These are phyloP conservation scores for Metarhizium anisopliae DNA, from an alignment of 2,329 filamentous ascomycete species.

Conservation along the genomic window DNA sequence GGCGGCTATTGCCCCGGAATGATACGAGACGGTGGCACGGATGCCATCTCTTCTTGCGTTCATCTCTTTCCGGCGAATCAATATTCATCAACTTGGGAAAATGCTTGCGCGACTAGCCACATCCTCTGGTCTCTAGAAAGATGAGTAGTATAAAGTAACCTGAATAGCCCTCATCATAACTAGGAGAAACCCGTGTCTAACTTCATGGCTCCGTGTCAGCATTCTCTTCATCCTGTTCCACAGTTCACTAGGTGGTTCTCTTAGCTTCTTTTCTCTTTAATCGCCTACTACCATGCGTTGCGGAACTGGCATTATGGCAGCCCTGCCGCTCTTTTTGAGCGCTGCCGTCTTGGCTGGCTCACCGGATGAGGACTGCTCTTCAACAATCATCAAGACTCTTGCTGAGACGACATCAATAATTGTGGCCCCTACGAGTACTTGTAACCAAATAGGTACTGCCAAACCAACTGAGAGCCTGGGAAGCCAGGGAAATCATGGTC, in stretches of 20 bases:
- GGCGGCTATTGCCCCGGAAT: background rate
- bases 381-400: slow-evolving; percentile 1
- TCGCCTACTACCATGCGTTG: background rate
- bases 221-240: background rate
- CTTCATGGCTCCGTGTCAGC: background rate
- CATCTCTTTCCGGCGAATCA: background rate
- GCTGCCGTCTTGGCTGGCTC: background rate
- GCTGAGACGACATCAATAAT: slow-evolving; percentile 2
- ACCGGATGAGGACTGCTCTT: background rate
- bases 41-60: background rate
- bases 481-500: background rate
- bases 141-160: background rate
- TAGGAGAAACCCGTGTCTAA: background rate
- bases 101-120: background rate
- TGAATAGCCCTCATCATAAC: background rate
- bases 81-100: background rate
- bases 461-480: background rate
- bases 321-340: slow-evolving; percentile 1
- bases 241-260: background rate
- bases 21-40: background rate
- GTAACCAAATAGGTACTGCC: background rate
- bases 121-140: background rate
- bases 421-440: background rate
- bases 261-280: background rate
- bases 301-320: background rate